phyloP scores from a whole-genome alignment of 208 protist genomes.

The Crithidia bombi region DNA sequence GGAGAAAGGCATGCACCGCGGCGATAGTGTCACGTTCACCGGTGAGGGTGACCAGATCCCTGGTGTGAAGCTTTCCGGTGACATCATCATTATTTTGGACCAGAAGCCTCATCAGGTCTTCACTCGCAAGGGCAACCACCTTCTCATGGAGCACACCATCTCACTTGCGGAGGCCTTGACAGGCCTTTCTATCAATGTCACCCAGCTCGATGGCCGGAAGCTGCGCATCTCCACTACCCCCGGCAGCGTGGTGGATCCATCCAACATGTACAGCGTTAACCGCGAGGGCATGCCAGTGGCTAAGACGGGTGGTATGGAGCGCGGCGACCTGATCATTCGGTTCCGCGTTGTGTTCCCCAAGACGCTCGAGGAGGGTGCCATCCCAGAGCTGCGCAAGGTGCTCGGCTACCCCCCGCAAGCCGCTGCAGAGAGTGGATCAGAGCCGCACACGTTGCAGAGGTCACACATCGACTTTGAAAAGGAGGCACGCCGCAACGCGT shows the following conservation, averaged over 20 bases:
- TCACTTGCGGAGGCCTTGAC: constrained; percentile 96
- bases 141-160: constrained; percentile 93
- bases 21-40: constrained; percentile 95
- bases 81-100: constrained; percentile 98
- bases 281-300: constrained; percentile 94
- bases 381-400: constrained; percentile 65
- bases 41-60: constrained; percentile 97
- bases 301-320: constrained; percentile 88
- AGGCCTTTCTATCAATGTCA: constrained; percentile 89
- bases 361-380: constrained; percentile 44
- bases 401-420: constrained; percentile 78
- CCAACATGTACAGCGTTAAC: constrained; percentile 80
- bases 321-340: constrained; percentile 89
- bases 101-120: constrained; percentile 96
- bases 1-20: constrained; percentile 96
- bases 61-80: constrained; percentile 93
- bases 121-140: constrained; percentile 94
- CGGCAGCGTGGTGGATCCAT: constrained; percentile 86
- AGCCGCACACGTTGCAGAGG: constrained; percentile 57
- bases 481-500: constrained; percentile 61
- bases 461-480: constrained; percentile 84
- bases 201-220: constrained; percentile 92
- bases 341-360: constrained; percentile 93
- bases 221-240: constrained; percentile 70
- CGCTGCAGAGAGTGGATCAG: constrained; percentile 38